Evolutionary conservation across 2,329 filamentous ascomycete species (phyloP), one percentile per base, ranked within the genome.

Genomic region (Paracamarosporium sp.): DNA sequence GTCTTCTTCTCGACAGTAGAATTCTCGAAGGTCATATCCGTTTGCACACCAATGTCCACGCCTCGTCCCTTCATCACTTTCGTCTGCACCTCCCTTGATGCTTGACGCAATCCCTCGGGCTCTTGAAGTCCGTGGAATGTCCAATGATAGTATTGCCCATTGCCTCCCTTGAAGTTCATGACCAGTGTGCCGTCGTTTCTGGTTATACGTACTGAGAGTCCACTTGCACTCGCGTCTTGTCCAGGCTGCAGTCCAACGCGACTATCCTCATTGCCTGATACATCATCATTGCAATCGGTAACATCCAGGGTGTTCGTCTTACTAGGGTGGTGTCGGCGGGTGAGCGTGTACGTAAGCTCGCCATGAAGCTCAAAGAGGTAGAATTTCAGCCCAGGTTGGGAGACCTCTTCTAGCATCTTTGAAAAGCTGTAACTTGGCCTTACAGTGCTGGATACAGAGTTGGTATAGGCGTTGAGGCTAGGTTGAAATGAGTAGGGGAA

Each of bases 291-390:
- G n/a, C 5, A n/a, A n/a, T n/a, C n/a, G 35, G 35, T n/a, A n/a
- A n/a, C 11, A 38, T 8, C 35, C 35, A 17, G 35, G 35, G 35
- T n/a, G 35, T 17, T 38, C 35, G 35, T n/a, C n/a, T n/a, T n/a
- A n/a, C n/a, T n/a, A n/a, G n/a, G n/a, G 12, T 35, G 31, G 13
- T 13, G 11, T 11, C 31, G 38, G 30, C 20, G 47, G 6, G 45
- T 38, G 47, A 53, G 11, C 6, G 60, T 43, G 46, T 51, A 59
- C 8, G n/a, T 44, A 1, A 56, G 53, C 17, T 35, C 54, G n/a
- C 58, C 59, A 24, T 50, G 25, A 3, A 62, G 40, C 31, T 55
- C 13, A 24, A 62, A 53, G n/a, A 57, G 20, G 30, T 53, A 51
- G 53, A 55, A 59, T 20, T 41, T 17, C 8, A 59, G 17, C 11